phyloP scores from a whole-genome alignment of 208 protist genomes.

The Herpetomonas samuelpessoai region DNA sequence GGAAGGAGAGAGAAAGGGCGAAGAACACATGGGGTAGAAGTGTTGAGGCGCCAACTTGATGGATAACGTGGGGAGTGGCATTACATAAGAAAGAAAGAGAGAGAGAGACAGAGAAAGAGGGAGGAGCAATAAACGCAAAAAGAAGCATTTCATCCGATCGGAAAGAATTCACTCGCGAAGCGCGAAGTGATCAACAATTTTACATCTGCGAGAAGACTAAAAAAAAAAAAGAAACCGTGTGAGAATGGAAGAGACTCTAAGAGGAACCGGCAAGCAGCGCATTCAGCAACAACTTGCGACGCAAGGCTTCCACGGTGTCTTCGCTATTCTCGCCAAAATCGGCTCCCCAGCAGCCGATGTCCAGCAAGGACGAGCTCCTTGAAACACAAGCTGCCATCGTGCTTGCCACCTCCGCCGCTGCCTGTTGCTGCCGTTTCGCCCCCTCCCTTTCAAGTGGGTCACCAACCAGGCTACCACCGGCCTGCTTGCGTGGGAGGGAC shows the following conservation, averaged over 20 bases:
- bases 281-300: constrained; percentile 32
- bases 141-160: too few relatives aligned
- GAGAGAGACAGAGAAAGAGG: background rate
- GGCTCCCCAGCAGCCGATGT: constrained; percentile 34
- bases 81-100: background rate
- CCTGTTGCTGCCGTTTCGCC: constrained; percentile 10
- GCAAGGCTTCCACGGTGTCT: constrained; percentile 20
- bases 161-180: too few relatives aligned
- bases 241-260: constrained; percentile 12
- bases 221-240: constrained; percentile 15
- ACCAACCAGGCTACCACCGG: background rate
- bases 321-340: background rate
- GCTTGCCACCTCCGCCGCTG: constrained; percentile 13
- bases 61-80: background rate
- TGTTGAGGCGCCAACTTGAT: background rate
- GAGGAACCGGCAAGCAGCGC: constrained; percentile 25
- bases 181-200: background rate
- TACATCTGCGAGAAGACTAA: constrained; percentile 4
- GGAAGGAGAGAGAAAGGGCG: background rate
- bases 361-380: constrained; percentile 24
- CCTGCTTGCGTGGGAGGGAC: constrained; percentile 7
- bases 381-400: constrained; percentile 5
- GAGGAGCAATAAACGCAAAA: too few relatives aligned
- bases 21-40: constrained; percentile 6
- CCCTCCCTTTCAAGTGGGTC: too few relatives aligned